Evolutionary conservation across 2,329 filamentous ascomycete species (phyloP).

Genomic region (Aspergillus tamarii): DNA sequence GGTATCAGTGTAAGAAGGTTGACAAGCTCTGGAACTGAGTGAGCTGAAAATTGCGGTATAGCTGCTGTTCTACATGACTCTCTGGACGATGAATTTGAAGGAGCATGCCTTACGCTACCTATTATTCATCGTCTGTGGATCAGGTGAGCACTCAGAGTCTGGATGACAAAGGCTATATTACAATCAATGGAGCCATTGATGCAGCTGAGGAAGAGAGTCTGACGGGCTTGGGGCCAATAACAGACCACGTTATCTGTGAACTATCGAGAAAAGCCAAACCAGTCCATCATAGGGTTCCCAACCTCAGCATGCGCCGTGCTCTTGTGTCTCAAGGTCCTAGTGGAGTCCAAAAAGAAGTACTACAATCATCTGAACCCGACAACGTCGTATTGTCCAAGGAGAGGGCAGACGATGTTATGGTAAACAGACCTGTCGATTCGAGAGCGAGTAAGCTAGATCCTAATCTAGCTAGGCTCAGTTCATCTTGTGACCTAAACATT

Average conservation of each 20-base stretch:
- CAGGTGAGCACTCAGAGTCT: neutral
- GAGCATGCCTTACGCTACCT: neutral
- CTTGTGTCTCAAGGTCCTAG: no score
- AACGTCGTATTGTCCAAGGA: no score
- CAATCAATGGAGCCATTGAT: neutral
- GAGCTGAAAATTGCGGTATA: neutral
- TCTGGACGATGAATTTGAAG: neutral
- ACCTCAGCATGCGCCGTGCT: no score
- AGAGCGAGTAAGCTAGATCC: neutral
- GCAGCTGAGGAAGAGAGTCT: neutral
- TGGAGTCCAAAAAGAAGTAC: no score
- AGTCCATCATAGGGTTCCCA: neutral
- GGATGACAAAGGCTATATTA: slow-evolving; percentile 1
- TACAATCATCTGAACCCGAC: no score
- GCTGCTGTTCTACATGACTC: neutral
- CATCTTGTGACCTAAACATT: neutral
- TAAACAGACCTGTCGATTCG: no score
- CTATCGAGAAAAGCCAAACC: neutral
- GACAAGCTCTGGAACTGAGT: neutral
- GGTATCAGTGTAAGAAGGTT: no score
- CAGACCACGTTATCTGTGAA: no score
- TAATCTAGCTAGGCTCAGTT: neutral
- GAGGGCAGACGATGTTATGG: no score
- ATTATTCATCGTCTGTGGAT: neutral
- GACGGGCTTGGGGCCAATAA: neutral